These are phyloP conservation scores for Cucurbita pepo DNA, from an alignment of 306 rosid genomes.

Conservation along the genomic window DNA sequence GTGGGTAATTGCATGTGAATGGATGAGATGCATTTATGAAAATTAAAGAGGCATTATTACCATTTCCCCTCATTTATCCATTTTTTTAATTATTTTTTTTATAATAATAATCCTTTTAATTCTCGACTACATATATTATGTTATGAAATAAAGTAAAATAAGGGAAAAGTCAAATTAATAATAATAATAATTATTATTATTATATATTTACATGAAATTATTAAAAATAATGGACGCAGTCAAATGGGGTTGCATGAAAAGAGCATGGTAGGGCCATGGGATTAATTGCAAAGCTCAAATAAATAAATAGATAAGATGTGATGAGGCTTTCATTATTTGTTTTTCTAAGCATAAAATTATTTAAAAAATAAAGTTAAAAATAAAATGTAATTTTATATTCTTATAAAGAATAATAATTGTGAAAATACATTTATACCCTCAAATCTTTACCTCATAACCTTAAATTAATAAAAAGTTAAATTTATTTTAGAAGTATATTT, in stretches of 20 bases:
- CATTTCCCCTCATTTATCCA: too few species aligned
- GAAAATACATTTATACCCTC: neutral
- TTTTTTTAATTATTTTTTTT: too few species aligned
- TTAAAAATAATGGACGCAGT: neutral
- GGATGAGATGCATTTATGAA: neutral
- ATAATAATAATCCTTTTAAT: too few species aligned
- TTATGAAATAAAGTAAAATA: neutral
- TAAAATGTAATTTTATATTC: too few species aligned
- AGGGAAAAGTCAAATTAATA: neutral
- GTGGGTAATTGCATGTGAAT: neutral
- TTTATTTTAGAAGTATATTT: too few species aligned
- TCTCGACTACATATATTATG: neutral
- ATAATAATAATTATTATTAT: neutral
- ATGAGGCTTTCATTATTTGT: neutral
- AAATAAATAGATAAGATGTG: neutral
- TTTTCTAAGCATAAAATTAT: neutral
- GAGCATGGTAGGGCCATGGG: neutral
- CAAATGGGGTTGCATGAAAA: neutral
- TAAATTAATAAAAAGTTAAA: too few species aligned
- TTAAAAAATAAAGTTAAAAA: too few species aligned
- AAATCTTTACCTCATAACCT: too few species aligned
- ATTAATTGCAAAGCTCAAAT: neutral
- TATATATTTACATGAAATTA: neutral
- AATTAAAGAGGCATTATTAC: neutral
- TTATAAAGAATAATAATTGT: too few species aligned